These are phyloP conservation scores for Pythium sukuiense DNA, from an alignment of 352 stramenopile species.

Conservation along the genomic window DNA sequence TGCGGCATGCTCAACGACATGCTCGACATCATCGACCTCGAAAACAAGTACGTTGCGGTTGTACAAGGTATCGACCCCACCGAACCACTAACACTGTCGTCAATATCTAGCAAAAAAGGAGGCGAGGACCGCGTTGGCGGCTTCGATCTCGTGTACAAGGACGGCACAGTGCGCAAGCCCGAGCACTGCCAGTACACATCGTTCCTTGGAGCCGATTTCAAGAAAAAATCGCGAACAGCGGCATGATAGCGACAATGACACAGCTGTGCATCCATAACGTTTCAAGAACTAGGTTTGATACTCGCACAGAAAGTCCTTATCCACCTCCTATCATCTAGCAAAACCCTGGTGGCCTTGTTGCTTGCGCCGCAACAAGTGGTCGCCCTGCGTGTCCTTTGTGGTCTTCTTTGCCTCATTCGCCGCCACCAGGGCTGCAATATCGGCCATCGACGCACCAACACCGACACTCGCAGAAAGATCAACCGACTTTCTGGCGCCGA, in stretches of 20 bases:
- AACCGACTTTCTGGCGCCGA: constrained; percentile 10
- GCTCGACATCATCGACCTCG: constrained; percentile 93
- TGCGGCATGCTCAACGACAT: constrained; percentile 93
- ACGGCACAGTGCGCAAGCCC: constrained; percentile 61
- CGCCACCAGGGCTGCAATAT: background rate
- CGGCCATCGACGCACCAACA: constrained; percentile 1
- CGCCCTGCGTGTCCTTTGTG: constrained; percentile 24
- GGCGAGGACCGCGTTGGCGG: constrained; percentile 62
- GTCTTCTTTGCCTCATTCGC: constrained; percentile 7
- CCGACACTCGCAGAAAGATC: constrained; percentile 12
- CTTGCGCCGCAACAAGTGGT: constrained; percentile 33
- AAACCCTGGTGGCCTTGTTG: constrained; percentile 21
- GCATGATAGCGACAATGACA: background rate
- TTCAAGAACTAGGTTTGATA: background rate
- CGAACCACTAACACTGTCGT: background rate
- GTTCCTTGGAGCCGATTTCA: constrained; percentile 62
- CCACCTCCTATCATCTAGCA: constrained; percentile 6
- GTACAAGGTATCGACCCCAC: background rate
- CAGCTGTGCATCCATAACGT: background rate
- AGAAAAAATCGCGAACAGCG: constrained; percentile 23
- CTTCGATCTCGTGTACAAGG: constrained; percentile 81
- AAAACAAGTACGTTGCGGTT: constrained; percentile 58
- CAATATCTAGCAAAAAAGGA: constrained; percentile 21
- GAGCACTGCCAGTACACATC: constrained; percentile 78
- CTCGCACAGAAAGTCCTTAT: background rate